Evolutionary conservation across 306 rosid species (phyloP).

Genomic region (Quillaja saponaria): DNA sequence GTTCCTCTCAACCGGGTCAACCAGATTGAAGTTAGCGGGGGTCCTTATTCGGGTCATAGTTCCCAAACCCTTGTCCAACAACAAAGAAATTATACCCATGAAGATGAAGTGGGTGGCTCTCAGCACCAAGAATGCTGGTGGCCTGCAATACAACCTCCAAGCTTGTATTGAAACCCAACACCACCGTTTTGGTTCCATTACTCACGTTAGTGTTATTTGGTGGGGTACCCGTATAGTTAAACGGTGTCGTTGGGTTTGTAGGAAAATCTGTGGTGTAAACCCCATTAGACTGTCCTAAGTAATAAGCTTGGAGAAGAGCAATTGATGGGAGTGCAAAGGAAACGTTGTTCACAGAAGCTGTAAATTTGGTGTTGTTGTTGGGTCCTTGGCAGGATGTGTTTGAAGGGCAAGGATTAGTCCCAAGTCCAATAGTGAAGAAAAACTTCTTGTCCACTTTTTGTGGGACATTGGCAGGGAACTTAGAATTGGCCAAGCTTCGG

Average conservation of each 20-base stretch:
- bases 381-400: slow-evolving; percentile 89
- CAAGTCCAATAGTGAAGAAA: slow-evolving; percentile 73
- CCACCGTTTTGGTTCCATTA: slow-evolving; percentile 62
- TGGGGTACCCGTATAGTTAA: slow-evolving; percentile 75
- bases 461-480: slow-evolving; percentile 70
- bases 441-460: slow-evolving; percentile 53
- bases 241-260: slow-evolving; percentile 43
- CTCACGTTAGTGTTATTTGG: slow-evolving; percentile 65
- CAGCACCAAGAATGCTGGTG: slow-evolving; percentile 63
- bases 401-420: slow-evolving; percentile 63
- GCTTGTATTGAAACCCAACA: slow-evolving; percentile 62
- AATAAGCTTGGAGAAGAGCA: slow-evolving; percentile 63
- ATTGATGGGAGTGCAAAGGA: slow-evolving; percentile 74
- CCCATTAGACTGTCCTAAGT: slow-evolving; percentile 42
- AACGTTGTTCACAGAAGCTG: slow-evolving; percentile 64
- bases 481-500: slow-evolving; percentile 51
- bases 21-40: slow-evolving; percentile 65
- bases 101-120: slow-evolving; percentile 89
- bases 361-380: slow-evolving; percentile 58
- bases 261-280: slow-evolving; percentile 71
- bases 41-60: slow-evolving; percentile 59
- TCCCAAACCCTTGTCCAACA: slow-evolving; percentile 85
- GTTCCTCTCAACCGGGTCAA: slow-evolving; percentile 76
- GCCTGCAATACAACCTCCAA: slow-evolving; percentile 78
- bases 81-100: slow-evolving; percentile 76